Conservation (phyloP, 116 monocot species). For the Cymodocea nodosa region DNA sequence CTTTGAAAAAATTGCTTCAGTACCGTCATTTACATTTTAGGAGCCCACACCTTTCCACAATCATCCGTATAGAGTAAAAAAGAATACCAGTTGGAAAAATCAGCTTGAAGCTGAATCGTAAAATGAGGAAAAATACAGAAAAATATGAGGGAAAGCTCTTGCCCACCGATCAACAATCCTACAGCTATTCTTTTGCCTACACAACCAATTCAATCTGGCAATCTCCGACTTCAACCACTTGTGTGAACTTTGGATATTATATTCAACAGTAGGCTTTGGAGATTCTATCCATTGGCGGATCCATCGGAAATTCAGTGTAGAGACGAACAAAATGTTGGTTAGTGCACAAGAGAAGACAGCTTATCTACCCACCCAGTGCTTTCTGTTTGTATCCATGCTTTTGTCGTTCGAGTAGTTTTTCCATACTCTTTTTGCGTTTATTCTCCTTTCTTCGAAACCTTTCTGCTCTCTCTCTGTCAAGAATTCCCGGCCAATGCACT, state of each 20-base stretch:
- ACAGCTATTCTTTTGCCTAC: not conserved
- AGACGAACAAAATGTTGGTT: not conserved
- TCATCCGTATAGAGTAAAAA: no score
- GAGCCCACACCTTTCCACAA: no score
- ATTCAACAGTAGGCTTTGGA: not conserved
- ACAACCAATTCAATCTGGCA: not conserved
- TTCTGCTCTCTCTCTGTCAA: conserved; percentile 66
- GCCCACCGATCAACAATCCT: no score
- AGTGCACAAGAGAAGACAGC: not conserved
- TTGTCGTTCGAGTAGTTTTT: conserved; percentile 57
- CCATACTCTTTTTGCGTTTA: conserved; percentile 30
- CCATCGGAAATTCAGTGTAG: not conserved
- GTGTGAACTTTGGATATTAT: not conserved
- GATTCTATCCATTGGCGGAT: not conserved
- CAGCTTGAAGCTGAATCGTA: no score
- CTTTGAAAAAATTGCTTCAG: no score
- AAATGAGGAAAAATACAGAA: no score
- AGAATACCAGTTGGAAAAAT: no score
- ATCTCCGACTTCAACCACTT: not conserved
- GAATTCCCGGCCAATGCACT: conserved; percentile 70
- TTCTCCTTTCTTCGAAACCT: conserved; percentile 10
- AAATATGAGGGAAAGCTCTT: no score
- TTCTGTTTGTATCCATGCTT: conserved; percentile 81
- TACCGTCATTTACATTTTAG: no score
- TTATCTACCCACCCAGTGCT: conserved; percentile 26